Conservation (phyloP, 257 asterid species). For the Schizonepeta tenuifolia region DNA sequence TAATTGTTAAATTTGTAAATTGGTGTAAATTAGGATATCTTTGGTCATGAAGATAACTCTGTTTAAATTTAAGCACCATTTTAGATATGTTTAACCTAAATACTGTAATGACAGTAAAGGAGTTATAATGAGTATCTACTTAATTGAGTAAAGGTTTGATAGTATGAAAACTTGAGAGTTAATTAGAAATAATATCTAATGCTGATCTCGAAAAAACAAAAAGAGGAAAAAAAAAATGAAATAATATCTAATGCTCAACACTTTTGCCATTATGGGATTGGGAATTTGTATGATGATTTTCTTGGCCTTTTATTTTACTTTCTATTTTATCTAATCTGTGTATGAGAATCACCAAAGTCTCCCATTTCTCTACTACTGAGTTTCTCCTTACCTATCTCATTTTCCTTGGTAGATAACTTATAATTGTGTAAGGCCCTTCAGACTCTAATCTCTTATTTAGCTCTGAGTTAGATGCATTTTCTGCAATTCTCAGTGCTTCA, state of each 20-base stretch:
- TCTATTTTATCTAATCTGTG: too few relatives aligned
- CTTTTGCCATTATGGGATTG: background rate
- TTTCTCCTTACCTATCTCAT: too few relatives aligned
- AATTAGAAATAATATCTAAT: background rate
- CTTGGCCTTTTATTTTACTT: too few relatives aligned
- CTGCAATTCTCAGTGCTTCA: too few relatives aligned
- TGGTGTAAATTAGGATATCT: background rate
- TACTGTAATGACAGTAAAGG: background rate
- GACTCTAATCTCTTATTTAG: too few relatives aligned
- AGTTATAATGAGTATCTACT: background rate
- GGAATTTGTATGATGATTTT: background rate
- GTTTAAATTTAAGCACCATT: background rate
- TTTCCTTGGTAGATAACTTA: too few relatives aligned
- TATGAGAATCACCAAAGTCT: too few relatives aligned
- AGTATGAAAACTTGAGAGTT: background rate
- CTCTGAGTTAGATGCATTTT: too few relatives aligned
- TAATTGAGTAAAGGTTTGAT: background rate
- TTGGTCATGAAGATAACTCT: background rate
- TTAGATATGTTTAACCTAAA: background rate
- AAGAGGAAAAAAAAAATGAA: too few relatives aligned
- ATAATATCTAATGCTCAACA: background rate
- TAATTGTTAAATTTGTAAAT: background rate
- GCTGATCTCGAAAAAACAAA: too few relatives aligned
- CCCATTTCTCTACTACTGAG: too few relatives aligned
- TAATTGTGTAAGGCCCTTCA: too few relatives aligned